These are phyloP conservation scores for Rhododendron kiyosumense DNA, from an alignment of 148 eudicot genomes.

Conservation along the genomic window DNA sequence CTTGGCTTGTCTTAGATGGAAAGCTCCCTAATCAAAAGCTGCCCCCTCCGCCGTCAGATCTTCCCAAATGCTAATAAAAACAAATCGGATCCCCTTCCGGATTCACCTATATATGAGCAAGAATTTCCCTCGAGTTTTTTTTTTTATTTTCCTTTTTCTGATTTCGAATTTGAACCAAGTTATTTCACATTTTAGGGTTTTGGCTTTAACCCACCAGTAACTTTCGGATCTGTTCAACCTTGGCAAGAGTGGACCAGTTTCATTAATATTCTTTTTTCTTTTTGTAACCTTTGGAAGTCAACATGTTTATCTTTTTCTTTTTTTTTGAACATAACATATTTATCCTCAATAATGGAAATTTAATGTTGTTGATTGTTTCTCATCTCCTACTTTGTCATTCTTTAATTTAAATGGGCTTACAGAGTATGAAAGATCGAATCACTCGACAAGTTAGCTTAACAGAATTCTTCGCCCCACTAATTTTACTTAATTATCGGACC, in stretches of 20 bases:
- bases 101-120: background rate
- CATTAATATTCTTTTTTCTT: background rate
- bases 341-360: background rate
- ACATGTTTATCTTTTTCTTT: background rate
- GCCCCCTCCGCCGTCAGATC: constrained; percentile 39
- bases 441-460: too few species aligned
- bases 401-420: too few species aligned
- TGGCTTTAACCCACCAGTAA: background rate
- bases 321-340: too few species aligned
- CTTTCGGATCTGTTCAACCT: background rate
- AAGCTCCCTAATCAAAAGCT: constrained; percentile 37
- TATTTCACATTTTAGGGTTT: background rate
- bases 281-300: background rate
- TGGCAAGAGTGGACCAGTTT: background rate
- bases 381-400: background rate
- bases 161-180: background rate
- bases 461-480: too few species aligned
- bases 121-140: background rate
- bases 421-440: too few species aligned
- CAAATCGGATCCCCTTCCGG: background rate
- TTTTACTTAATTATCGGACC: too few species aligned
- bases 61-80: constrained; percentile 27
- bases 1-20: constrained; percentile 41
- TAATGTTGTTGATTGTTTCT: background rate
- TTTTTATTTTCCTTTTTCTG: background rate